These are phyloP conservation scores for Claviceps pusilla DNA, from an alignment of 2,329 filamentous ascomycete genomes.

Conservation along the genomic window DNA sequence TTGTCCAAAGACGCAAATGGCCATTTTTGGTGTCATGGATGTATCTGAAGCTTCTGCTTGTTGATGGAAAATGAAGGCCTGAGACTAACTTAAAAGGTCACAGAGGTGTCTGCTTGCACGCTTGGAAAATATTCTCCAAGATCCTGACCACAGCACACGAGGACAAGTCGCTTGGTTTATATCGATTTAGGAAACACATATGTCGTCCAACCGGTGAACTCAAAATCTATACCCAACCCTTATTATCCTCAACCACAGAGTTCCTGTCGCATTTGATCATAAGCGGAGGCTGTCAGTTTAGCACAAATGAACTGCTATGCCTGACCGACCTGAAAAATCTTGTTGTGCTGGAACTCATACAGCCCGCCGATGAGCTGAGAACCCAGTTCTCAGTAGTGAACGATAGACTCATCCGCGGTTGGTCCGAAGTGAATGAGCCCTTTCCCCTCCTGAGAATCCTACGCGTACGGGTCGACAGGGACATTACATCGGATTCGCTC, in stretches of 20 bases:
- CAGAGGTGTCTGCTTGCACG: conserved; percentile 22
- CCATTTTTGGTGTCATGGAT: neutral
- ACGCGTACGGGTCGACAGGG: conserved; percentile 27
- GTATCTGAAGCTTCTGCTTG: neutral
- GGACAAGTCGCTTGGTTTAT: conserved; percentile 21
- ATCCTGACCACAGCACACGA: conserved; percentile 18
- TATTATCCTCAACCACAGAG: conserved; percentile 21
- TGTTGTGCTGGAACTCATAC: conserved; percentile 31
- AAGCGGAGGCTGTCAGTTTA: conserved; percentile 21
- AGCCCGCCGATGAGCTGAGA: conserved; percentile 18
- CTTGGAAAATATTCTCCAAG: conserved; percentile 25
- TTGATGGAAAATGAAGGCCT: neutral
- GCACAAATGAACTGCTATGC: conserved; percentile 23
- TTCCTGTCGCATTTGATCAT: conserved; percentile 28
- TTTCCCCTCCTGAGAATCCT: conserved; percentile 34
- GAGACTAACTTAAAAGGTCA: neutral
- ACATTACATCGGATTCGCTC: conserved; percentile 25
- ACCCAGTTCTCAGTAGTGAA: conserved; percentile 22
- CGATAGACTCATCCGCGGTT: conserved; percentile 31
- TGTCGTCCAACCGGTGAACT: conserved; percentile 21
- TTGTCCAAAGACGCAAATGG: neutral
- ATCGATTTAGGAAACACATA: conserved; percentile 25
- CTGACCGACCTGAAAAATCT: conserved; percentile 30
- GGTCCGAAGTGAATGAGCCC: conserved; percentile 24
- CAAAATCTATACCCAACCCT: conserved; percentile 21